Evolutionary conservation across 164 flowering plant genomes (phyloP).

Genomic region (Echeveria elegans): DNA sequence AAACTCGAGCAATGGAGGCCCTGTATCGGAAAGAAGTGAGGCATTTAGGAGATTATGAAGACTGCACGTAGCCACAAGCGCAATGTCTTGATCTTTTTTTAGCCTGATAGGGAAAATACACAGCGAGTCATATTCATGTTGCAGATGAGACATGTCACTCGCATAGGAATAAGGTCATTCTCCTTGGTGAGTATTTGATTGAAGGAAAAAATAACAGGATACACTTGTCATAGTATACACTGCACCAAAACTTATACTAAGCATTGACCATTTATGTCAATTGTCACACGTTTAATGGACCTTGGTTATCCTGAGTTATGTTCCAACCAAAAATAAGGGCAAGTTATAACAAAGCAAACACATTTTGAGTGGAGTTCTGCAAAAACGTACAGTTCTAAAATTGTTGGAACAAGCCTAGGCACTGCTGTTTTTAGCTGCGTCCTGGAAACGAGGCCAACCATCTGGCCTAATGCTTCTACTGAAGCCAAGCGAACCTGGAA

Average conservation of each 20-base stretch:
- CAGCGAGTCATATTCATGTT: neutral
- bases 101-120: constrained; percentile 37
- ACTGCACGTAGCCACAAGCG: constrained; percentile 67
- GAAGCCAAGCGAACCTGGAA: constrained; percentile 66
- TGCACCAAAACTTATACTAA: neutral
- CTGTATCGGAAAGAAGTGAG: constrained; percentile 66
- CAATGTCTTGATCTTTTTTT: constrained; percentile 69
- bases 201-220: neutral
- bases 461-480: constrained; percentile 92
- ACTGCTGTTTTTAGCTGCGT: constrained; percentile 71
- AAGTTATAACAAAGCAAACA: too few relatives aligned
- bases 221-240: neutral
- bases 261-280: neutral
- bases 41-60: constrained; percentile 69
- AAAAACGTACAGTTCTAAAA: constrained; percentile 73
- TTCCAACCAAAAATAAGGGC: neutral
- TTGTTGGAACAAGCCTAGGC: constrained; percentile 74
- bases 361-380: too few relatives aligned
- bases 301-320: neutral
- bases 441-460: constrained; percentile 85
- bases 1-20: constrained; percentile 95
- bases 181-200: neutral
- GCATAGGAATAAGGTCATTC: neutral
- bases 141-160: neutral
- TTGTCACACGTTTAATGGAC: neutral